Conservation (phyloP, 2,329 filamentous ascomycete genomes). For the Anthostomella pinea region DNA sequence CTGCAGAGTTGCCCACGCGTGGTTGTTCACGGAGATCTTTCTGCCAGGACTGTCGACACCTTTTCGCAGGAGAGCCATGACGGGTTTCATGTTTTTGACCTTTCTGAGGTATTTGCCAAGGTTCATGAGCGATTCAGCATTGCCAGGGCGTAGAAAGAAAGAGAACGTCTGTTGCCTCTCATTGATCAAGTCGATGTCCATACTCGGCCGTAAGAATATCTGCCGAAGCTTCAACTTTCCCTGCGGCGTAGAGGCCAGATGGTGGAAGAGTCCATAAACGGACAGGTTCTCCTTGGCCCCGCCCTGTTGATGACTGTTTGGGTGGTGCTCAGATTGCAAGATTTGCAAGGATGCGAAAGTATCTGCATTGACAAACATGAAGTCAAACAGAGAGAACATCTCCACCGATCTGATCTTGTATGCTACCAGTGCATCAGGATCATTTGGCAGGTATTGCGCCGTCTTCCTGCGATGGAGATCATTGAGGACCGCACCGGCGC, state of each 20-base stretch:
- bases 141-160: conserved; percentile 65
- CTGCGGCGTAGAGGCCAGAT: conserved; percentile 73
- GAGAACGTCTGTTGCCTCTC: conserved; percentile 69
- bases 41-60: conserved; percentile 61
- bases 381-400: conserved; percentile 67
- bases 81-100: conserved; percentile 71
- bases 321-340: conserved; percentile 76
- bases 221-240: conserved; percentile 73
- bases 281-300: conserved; percentile 79
- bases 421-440: conserved; percentile 48
- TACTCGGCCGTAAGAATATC: conserved; percentile 75
- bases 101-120: conserved; percentile 63
- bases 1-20: conserved; percentile 70
- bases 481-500: conserved; percentile 80
- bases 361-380: conserved; percentile 79
- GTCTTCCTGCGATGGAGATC: conserved; percentile 70
- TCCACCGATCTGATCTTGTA: conserved; percentile 64
- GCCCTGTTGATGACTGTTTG: conserved; percentile 74
- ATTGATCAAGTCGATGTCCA: conserved; percentile 64
- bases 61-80: conserved; percentile 70
- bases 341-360: conserved; percentile 83
- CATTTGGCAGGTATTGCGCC: conserved; percentile 59
- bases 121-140: conserved; percentile 52
- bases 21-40: conserved; percentile 55
- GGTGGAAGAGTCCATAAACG: conserved; percentile 77